Percentiles rank a stretch among this genome's conserved stretches.
Conservation (phyloP, 495 filamentous ascomycete genomes). For the Penicillium pulvis region DNA sequence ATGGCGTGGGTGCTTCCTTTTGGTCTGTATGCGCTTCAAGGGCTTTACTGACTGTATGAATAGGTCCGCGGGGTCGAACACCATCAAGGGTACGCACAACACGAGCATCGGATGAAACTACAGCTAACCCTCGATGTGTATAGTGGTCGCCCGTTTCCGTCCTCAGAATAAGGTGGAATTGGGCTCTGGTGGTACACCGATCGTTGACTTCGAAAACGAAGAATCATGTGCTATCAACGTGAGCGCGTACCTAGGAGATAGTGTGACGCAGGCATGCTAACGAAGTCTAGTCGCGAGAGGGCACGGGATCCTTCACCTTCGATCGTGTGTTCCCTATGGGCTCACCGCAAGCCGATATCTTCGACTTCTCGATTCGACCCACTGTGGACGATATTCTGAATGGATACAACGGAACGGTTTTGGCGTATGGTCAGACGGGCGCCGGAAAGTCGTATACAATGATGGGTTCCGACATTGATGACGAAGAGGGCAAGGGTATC, state of each 20-base stretch:
- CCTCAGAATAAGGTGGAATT: constrained; percentile 95
- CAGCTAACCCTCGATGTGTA: constrained; percentile 21
- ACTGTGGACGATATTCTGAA: constrained; percentile 98
- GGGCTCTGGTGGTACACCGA: constrained; percentile 83
- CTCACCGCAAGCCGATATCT: constrained; percentile 85
- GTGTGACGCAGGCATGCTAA: constrained; percentile 15
- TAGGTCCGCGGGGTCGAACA: constrained; percentile 56
- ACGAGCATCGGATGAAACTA: constrained; percentile 4
- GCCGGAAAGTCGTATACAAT: constrained; percentile 99
- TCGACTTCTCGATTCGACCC: constrained; percentile 93
- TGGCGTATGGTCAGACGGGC: constrained; percentile 98
- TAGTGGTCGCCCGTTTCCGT: constrained; percentile 94
- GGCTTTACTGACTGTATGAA: constrained; percentile 14
- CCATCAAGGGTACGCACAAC: constrained; percentile 66
- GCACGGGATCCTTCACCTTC: constrained; percentile 86
- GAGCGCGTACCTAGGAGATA: constrained; percentile 33
- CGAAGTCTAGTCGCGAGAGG: constrained; percentile 71
- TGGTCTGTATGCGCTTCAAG: background rate
- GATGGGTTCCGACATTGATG: constrained; percentile 97
- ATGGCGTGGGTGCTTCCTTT: constrained; percentile 51
- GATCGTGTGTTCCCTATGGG: constrained; percentile 95
- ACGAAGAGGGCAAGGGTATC: constrained; percentile 84
- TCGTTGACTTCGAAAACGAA: constrained; percentile 83
- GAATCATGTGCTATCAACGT: constrained; percentile 89
- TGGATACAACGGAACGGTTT: constrained; percentile 98